These are phyloP conservation scores for Pythium utonaiense DNA, from an alignment of 352 stramenopile species.

Conservation along the genomic window DNA sequence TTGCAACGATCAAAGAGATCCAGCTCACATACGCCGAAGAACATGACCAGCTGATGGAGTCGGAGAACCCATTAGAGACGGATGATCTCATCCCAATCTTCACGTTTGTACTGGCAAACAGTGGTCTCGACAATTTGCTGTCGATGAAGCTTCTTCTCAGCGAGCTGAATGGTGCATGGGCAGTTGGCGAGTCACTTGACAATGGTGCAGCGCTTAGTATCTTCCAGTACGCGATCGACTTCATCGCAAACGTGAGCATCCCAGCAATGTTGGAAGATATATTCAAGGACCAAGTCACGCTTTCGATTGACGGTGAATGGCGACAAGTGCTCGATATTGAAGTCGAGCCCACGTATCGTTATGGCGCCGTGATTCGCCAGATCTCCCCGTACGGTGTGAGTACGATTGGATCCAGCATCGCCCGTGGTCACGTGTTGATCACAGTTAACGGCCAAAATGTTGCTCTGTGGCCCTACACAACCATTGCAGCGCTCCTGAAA, in stretches of 20 bases:
- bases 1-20: constrained; percentile 72
- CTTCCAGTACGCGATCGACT: constrained; percentile 77
- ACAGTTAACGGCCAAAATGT: constrained; percentile 87
- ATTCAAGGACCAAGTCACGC: constrained; percentile 88
- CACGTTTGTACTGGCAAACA: constrained; percentile 87
- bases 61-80: constrained; percentile 54
- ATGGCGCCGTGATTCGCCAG: constrained; percentile 74
- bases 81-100: constrained; percentile 89
- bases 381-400: constrained; percentile 73
- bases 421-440: constrained; percentile 74
- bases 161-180: constrained; percentile 71
- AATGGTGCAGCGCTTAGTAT: constrained; percentile 68
- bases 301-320: constrained; percentile 87
- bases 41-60: constrained; percentile 48
- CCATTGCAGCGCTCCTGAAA: constrained; percentile 61
- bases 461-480: constrained; percentile 78
- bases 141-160: constrained; percentile 74
- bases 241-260: constrained; percentile 85
- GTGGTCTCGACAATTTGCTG: constrained; percentile 78
- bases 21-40: constrained; percentile 75
- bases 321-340: constrained; percentile 76
- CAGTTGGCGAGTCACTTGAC: constrained; percentile 52
- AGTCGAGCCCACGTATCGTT: constrained; percentile 79
- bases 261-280: constrained; percentile 86
- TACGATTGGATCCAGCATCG: constrained; percentile 69